A percentile compares a stretch with the other conserved stretches of the same genome.
Conservation (phyloP, 2,329 filamentous ascomycete species). For the Neofusicoccum parvum region DNA sequence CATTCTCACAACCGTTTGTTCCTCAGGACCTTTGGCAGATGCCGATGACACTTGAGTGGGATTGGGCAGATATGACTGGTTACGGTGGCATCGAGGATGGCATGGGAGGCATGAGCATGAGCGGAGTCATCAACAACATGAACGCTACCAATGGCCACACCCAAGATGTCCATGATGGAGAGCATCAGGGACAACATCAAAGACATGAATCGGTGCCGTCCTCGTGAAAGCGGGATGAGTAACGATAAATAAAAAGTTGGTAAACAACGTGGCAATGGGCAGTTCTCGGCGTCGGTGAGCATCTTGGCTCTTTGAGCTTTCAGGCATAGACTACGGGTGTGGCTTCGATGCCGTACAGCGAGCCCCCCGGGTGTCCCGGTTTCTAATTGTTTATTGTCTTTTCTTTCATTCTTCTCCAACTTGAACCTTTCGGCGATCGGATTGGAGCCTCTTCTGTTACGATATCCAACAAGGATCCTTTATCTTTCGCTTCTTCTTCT, state of each 20-base stretch:
- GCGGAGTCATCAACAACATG: constrained; percentile 17
- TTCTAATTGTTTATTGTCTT: neutral
- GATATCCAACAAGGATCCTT: neutral
- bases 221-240: neutral
- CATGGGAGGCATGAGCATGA: constrained; percentile 21
- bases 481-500: neutral
- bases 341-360: neutral
- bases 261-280: neutral
- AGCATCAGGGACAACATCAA: neutral
- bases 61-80: constrained; percentile 60
- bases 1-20: constrained; percentile 82
- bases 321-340: neutral
- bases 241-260: neutral
- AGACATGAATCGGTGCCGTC: neutral
- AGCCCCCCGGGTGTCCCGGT: neutral
- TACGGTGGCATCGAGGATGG: constrained; percentile 37
- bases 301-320: neutral
- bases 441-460: neutral
- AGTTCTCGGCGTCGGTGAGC: neutral
- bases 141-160: neutral
- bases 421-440: neutral
- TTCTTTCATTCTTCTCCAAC: neutral
- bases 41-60: constrained; percentile 96
- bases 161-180: neutral
- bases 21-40: constrained; percentile 94